phyloP scores from a whole-genome alignment of 306 rosid genomes.

The Mimosa bimucronata region DNA sequence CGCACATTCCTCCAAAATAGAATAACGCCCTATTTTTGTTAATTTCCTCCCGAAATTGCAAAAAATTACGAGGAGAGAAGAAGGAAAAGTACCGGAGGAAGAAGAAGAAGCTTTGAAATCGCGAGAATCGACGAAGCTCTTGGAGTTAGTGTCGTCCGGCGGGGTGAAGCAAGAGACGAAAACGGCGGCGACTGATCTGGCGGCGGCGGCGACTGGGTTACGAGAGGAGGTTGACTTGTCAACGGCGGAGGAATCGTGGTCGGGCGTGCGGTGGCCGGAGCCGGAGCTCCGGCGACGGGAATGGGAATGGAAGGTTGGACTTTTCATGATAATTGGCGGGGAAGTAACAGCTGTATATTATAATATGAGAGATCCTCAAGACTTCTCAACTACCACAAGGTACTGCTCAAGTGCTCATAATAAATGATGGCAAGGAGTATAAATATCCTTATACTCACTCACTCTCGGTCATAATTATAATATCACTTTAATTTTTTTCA shows the following conservation, averaged over 20 bases:
- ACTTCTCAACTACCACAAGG: neutral
- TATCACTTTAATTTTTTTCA: no score
- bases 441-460: no score
- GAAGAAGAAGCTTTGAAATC: conserved; percentile 50
- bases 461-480: no score
- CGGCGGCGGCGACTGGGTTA: conserved; percentile 52
- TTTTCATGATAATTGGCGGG: conserved; percentile 47
- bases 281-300: conserved; percentile 35
- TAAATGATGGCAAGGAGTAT: no score
- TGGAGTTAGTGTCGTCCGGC: conserved; percentile 58
- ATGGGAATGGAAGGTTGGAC: conserved; percentile 27
- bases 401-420: no score
- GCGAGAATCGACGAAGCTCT: conserved; percentile 46
- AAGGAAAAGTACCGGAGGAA: conserved; percentile 47
- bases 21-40: neutral
- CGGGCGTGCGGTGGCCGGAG: conserved; percentile 45
- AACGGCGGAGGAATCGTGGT: conserved; percentile 45
- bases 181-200: conserved; percentile 61
- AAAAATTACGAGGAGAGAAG: no score
- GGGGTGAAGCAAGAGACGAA: conserved; percentile 75
- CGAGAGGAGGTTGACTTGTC: conserved; percentile 42
- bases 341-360: conserved; percentile 2
- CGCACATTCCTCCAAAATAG: neutral
- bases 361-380: conserved; percentile 17
- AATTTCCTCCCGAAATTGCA: no score